A percentile compares a stretch with the other conserved stretches of the same genome.
Conservation (phyloP, 306 rosid species). For the Gleditsia sinensis region DNA sequence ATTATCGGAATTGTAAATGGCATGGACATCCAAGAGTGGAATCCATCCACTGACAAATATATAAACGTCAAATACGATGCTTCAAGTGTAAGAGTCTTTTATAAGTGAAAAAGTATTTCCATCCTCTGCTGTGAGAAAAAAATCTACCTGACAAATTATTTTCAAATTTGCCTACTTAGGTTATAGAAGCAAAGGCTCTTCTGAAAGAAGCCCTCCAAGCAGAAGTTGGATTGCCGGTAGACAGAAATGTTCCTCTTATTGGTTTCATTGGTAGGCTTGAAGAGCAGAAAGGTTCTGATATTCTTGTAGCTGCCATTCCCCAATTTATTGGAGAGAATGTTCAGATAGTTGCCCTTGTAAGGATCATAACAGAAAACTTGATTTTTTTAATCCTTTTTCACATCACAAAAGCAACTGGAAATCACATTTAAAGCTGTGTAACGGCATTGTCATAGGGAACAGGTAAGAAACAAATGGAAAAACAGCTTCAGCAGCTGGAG, state of each 20-base stretch:
- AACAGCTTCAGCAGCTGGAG: constrained; percentile 72
- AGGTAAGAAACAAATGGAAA: constrained; percentile 78
- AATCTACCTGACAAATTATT: not conserved
- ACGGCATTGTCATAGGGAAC: constrained; percentile 58
- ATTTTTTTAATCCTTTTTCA: not conserved
- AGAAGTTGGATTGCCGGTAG: constrained; percentile 89
- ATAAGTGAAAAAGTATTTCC: constrained; percentile 5
- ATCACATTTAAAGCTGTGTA: constrained; percentile 29
- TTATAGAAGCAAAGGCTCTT: constrained; percentile 62
- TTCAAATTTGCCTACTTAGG: constrained; percentile 45
- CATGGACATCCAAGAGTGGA: constrained; percentile 95
- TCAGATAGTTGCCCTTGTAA: constrained; percentile 84
- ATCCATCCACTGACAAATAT: constrained; percentile 71
- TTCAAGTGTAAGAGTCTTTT: constrained; percentile 50
- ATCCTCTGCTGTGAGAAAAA: not conserved
- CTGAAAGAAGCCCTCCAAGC: constrained; percentile 95
- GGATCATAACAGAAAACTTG: constrained; percentile 19
- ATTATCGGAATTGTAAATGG: constrained; percentile 72
- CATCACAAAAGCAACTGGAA: not conserved
- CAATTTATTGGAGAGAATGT: constrained; percentile 57
- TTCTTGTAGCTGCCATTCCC: constrained; percentile 81
- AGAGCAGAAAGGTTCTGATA: constrained; percentile 98
- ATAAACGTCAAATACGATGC: constrained; percentile 54
- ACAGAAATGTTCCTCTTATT: constrained; percentile 69
- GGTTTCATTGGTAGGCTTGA: constrained; percentile 94